phyloP scores from a whole-genome alignment of 805 yeast species.

The Wickerhamiella occidentalis region DNA sequence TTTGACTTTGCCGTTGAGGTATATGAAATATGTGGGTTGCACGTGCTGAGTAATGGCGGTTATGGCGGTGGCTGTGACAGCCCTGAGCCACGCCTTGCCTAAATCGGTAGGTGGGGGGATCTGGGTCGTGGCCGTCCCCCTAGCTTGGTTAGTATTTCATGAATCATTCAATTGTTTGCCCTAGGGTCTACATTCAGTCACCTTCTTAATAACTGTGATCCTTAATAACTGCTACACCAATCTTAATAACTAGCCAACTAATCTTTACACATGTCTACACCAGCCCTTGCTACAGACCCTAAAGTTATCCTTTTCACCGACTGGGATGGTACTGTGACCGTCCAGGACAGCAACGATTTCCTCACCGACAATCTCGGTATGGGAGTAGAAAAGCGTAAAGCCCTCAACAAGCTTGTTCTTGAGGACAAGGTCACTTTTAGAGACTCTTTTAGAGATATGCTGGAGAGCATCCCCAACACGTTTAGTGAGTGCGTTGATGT shows the following conservation, averaged over 20 bases:
- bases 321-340: constrained; percentile 95
- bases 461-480: constrained; percentile 63
- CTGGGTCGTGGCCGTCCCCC: no score
- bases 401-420: constrained; percentile 59
- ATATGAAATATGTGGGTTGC: not conserved
- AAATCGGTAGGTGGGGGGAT: no score
- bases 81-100: no score
- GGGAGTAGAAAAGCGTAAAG: constrained; percentile 56
- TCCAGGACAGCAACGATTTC: constrained; percentile 88
- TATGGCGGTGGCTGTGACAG: no score
- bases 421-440: constrained; percentile 49
- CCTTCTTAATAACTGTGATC: not conserved
- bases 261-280: constrained; percentile 14
- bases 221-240: not conserved
- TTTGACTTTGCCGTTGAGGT: not conserved
- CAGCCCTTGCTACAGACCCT: constrained; percentile 27
- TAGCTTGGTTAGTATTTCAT: no score
- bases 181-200: no score
- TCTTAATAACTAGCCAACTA: not conserved
- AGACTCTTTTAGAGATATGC: constrained; percentile 76
- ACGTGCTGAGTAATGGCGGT: no score
- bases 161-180: no score
- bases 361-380: constrained; percentile 83
- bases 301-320: constrained; percentile 88
- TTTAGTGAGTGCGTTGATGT: constrained; percentile 68